Conservation (phyloP, 2,329 filamentous ascomycete genomes). For the Akanthomyces uredinophilus region DNA sequence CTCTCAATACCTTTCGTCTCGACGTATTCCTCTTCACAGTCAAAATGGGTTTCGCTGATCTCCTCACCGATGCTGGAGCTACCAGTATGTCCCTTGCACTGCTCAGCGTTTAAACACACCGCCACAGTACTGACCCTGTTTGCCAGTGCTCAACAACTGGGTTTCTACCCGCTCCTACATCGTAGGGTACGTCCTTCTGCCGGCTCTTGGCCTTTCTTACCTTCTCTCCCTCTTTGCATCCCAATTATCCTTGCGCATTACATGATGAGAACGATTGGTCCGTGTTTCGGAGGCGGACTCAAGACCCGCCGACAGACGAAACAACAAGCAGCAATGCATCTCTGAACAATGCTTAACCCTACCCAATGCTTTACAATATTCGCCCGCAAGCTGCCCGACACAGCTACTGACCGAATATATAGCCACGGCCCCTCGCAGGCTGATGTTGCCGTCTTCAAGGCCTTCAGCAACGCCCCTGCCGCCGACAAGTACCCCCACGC, state of each 20-base stretch:
- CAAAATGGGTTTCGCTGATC: constrained; percentile 66
- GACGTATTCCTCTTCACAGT: constrained; percentile 25
- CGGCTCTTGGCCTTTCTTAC: neutral
- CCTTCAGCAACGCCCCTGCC: constrained; percentile 68
- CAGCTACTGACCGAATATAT: constrained; percentile 6
- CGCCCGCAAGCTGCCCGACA: neutral
- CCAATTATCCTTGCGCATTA: constrained; percentile 14
- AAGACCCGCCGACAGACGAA: constrained; percentile 85
- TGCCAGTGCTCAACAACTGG: constrained; percentile 65
- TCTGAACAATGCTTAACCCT: constrained; percentile 51
- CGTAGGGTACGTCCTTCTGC: constrained; percentile 60
- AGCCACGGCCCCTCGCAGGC: constrained; percentile 75
- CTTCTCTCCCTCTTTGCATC: neutral
- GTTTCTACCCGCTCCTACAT: constrained; percentile 74
- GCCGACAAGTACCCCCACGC: constrained; percentile 87
- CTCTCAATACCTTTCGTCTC: constrained; percentile 21
- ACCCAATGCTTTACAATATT: neutral
- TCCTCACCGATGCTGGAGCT: constrained; percentile 61
- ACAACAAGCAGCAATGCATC: constrained; percentile 67
- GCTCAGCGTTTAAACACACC: constrained; percentile 21
- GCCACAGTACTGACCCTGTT: constrained; percentile 29
- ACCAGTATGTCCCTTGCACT: constrained; percentile 31
- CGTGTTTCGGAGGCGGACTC: constrained; percentile 91
- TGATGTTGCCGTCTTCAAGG: constrained; percentile 94
- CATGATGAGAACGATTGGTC: constrained; percentile 85